phyloP scores from a whole-genome alignment of 139 green algal genomes.

The Tetratostichococcus sp. region DNA sequence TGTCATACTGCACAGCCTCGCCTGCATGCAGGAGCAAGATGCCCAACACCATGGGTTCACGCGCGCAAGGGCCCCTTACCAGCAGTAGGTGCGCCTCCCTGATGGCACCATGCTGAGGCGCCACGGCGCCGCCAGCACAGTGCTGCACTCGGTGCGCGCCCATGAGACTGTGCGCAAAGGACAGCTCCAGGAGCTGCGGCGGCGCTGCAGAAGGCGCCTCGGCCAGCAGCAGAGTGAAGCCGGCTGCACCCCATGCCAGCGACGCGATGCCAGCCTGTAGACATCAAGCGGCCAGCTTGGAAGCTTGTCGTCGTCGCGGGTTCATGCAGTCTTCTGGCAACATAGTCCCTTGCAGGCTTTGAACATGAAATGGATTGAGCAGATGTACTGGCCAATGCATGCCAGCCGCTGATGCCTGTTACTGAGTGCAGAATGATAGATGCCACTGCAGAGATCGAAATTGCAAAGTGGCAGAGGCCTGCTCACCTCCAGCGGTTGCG shows the following conservation, averaged over 20 bases:
- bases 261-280: constrained; percentile 44
- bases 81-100: constrained; percentile 63
- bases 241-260: constrained; percentile 54
- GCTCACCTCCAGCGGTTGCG: constrained; percentile 16
- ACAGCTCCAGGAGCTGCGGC: constrained; percentile 47
- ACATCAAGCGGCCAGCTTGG: not conserved
- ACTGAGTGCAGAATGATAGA: no score
- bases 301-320: not conserved
- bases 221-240: constrained; percentile 57
- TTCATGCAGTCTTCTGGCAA: no score
- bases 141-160: constrained; percentile 21
- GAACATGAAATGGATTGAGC: no score
- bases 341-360: no score
- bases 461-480: no score
- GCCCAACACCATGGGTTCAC: no score
- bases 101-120: not conserved
- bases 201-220: constrained; percentile 18
- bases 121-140: constrained; percentile 6
- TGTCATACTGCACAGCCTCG: no score
- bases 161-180: constrained; percentile 49
- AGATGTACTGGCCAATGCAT: no score
- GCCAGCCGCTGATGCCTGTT: no score
- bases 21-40: not conserved
- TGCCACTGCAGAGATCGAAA: no score
- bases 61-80: constrained; percentile 23